Evolutionary conservation across 192 early-diverging fungal genomes (phyloP), one percentile per base, ranked within the genome.

Genomic region (Mortierella alpina): DNA sequence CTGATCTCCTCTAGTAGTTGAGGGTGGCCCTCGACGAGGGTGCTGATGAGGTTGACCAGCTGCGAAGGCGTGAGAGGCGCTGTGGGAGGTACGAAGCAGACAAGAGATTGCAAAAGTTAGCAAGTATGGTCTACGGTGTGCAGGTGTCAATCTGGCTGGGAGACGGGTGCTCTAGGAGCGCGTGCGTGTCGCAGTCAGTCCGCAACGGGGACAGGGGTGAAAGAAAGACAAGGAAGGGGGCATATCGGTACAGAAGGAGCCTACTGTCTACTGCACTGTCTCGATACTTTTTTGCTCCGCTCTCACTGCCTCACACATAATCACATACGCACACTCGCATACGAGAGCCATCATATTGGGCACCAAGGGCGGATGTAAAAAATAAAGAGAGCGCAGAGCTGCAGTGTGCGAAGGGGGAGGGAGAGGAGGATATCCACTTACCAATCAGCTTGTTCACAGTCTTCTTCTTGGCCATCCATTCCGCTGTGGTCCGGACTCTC

Each of bases 1-100:
- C 90, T 88, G 23, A 97, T 87, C 65, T 92, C 86, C 10, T 85
- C 66, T 52, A 91, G 88, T 45, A 97, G 88, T 6, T 83, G 75
- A 7, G 95, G 94, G 84, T 98, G 88, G 23, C 88, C 84, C 39
- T 88, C 86, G 18, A 97, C 84, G 20, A 99, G 85, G 45, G 87
- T 83, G 55, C 87, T 85, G 59, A 99, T 86, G 39, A 99, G 84
- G 55, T 77, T 70, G 23, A 96, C 83, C 52, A 99, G 86, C 65
- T 93, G 89, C 20, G 92, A 85, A 59, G 93, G 90, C 23, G 75
- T 53, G 22, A 81, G 70, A 0, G 67, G 73, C 51, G 59, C 68
- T 71, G 50, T 0, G n/a, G 13, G 7, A 14, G 12, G 49, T 4
- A 50, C 49, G 4, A 50, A 17, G 49, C 49, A 50, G 49, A 50